Evolutionary conservation across 1,284 basidiomycete genomes (phyloP), one percentile per base, ranked within the genome.

Genomic region (Cutaneotrichosporon sp.): DNA sequence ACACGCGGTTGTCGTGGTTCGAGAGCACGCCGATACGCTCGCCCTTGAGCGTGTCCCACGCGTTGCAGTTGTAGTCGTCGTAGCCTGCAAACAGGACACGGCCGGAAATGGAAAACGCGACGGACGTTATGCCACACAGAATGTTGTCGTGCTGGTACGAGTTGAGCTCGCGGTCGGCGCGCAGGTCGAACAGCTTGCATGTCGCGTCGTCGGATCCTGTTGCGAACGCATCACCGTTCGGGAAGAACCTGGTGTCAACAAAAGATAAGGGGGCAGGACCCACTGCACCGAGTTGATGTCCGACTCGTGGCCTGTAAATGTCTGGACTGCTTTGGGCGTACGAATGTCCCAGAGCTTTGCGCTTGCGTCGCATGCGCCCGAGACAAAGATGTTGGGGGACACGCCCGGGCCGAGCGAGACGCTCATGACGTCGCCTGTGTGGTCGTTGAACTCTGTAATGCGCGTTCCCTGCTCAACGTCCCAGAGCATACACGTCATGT

Each of bases 401-500:
- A 30, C 26, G 70, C 88, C 94, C 10, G 93, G 90, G 26, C 88
- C 88, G 59, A 97, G 84, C 10, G 94, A 97, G 66, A 98, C 76
- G 70, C 92, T 96, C 94, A 97, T 97, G 56, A 98, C 94, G 79
- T 98, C 94, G 43, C 94, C 96, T 14, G 93, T 97, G 74, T 98
- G 96, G 77, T 97, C 96, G 71, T 89, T 94, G 76, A 98, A 98
- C 77, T 97, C 94, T 64, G 91, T 86, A 14, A 92, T 88, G 58
- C 92, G 81, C 2, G 92, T 90, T 61, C 94, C 96, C 23, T 90
- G 90, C 75, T 97, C 93, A 61, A 98, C 90, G 76, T 98, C 94
- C 94, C 96, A 98, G 37, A 97, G 82, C 91, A 98, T 97, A 75
- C 96, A 97, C 38, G 92, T 96, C 93, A 97, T 98, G 76, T 98